Base-by-base conservation (phyloP, 345 rosid species). In the Lagerstroemia speciosa region DNA sequence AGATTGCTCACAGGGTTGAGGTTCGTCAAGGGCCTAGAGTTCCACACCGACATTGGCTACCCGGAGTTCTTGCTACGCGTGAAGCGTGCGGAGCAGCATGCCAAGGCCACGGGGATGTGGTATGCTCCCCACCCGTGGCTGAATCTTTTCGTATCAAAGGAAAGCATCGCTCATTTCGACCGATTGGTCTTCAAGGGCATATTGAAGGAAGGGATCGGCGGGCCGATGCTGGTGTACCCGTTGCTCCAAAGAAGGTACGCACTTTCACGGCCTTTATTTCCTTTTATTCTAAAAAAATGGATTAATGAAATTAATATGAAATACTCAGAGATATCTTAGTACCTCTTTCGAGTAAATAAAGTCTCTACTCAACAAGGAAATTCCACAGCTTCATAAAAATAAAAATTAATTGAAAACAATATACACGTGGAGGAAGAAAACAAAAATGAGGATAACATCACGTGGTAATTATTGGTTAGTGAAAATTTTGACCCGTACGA, bases 101-200 rank as follows among this genome's bases (percentile, higher is more conserved):
- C 96, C 0, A 85, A 72, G 70, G 83, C 81, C 50, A 82, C 33
- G 34, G 96, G 97, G 36, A 75, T 80, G 7, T 91, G 98, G 97
- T 92, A 89, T 50, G 73, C 85, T 19, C 94, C 98, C 3, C 98
- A 93, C 83, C 98, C 98, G 27, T 93, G 98, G 98, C 67, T 93
- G 75, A 93, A 93, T 74, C 73, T 93, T 63, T 86, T 91, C 62
- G 88, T 93, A 52, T 86, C 98, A 8, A 81, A 79, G 58, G 57
- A 67, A 0, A 83, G 85, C 71, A 88, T 93, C 15, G 84, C 58
- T 1, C 75, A 78, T 0, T 93, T 91, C 19, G 86, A 89, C 81
- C 90, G 83, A 53, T 66, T 20, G 78, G 89, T 93, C 66, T 93
- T 93, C 69, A 86, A 86, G 65, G 66, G 53, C 67, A 76, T 85